These are phyloP conservation scores for Hypoxylon sp. DNA, from an alignment of 2,329 filamentous ascomycete genomes.

Conservation along the genomic window DNA sequence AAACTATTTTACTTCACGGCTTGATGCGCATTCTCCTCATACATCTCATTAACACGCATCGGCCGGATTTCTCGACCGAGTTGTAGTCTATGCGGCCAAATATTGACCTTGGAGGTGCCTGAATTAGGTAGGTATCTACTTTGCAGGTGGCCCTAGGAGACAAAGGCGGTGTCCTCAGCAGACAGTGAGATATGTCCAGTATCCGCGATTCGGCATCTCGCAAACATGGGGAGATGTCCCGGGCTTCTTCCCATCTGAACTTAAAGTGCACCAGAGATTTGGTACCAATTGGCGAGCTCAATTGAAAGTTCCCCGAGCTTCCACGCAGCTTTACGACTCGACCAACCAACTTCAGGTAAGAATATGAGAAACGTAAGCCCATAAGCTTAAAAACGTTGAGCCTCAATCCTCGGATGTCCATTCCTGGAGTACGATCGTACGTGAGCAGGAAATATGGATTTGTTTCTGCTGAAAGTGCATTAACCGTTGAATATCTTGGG, in stretches of 20 bases:
- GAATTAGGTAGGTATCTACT: conserved; percentile 13
- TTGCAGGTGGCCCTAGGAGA: neutral
- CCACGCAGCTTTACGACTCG: conserved; percentile 2
- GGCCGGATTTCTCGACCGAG: conserved; percentile 7
- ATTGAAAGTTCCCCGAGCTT: conserved; percentile 1
- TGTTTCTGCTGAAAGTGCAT: neutral
- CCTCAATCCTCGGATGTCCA: conserved; percentile 11
- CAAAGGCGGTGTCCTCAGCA: neutral
- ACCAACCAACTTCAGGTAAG: conserved; percentile 3
- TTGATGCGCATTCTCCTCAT: conserved; percentile 4
- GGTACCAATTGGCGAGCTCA: neutral
- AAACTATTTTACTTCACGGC: conserved; percentile 1
- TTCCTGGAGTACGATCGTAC: neutral
- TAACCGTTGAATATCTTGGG: neutral
- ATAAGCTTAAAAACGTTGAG: conserved; percentile 11
- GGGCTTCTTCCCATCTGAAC: neutral
- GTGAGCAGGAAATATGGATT: neutral
- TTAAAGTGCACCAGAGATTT: neutral
- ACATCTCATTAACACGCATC: neutral
- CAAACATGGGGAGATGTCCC: neutral
- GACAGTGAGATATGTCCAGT: neutral
- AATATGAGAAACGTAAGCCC: conserved; percentile 16
- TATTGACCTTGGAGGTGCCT: conserved; percentile 1
- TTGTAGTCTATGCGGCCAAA: conserved; percentile 4
- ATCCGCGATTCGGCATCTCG: neutral